Evolutionary conservation across 2,329 filamentous ascomycete genomes (phyloP).

Genomic region (Metarhizium album): DNA sequence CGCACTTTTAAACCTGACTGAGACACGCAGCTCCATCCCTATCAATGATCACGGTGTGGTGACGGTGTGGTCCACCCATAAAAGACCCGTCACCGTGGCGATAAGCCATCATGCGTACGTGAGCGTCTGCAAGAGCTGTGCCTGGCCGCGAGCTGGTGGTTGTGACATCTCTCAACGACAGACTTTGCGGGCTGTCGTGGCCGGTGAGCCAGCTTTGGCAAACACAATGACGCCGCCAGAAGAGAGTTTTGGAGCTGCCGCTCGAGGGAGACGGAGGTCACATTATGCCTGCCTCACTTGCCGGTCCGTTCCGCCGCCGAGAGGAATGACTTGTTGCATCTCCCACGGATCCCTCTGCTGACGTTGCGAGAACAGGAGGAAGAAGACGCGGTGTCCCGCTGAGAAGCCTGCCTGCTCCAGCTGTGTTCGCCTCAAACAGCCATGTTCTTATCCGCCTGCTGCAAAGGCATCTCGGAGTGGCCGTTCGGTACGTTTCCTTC

Average conservation of each 20-base stretch:
- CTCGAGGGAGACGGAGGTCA: conserved; percentile 27
- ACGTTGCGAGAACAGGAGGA: conserved; percentile 21
- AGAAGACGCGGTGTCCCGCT: conserved; percentile 41
- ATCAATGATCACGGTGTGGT: too few species aligned
- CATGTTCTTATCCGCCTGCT: conserved; percentile 32
- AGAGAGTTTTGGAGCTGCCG: conserved; percentile 13
- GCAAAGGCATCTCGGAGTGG: conserved; percentile 27
- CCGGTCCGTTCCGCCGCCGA: conserved; percentile 28
- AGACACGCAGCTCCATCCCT: neutral
- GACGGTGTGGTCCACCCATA: neutral
- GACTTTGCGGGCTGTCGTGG: neutral
- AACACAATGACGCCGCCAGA: conserved; percentile 22
- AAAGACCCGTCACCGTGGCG: conserved; percentile 2
- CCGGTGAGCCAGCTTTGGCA: neutral
- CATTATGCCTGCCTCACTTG: conserved; percentile 36
- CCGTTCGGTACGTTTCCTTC: conserved; percentile 28
- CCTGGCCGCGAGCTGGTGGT: neutral
- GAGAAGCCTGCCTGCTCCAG: conserved; percentile 41
- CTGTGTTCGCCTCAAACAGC: conserved; percentile 36
- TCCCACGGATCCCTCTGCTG: neutral
- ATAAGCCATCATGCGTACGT: neutral
- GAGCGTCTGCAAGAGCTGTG: too few species aligned
- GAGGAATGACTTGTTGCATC: neutral
- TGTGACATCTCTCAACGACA: neutral
- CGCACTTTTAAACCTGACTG: conserved; percentile 3